A percentile compares a stretch with the other conserved stretches of the same genome.
phyloP scores from a whole-genome alignment of 257 asterid species.

The Ajuga chamaepitys region DNA sequence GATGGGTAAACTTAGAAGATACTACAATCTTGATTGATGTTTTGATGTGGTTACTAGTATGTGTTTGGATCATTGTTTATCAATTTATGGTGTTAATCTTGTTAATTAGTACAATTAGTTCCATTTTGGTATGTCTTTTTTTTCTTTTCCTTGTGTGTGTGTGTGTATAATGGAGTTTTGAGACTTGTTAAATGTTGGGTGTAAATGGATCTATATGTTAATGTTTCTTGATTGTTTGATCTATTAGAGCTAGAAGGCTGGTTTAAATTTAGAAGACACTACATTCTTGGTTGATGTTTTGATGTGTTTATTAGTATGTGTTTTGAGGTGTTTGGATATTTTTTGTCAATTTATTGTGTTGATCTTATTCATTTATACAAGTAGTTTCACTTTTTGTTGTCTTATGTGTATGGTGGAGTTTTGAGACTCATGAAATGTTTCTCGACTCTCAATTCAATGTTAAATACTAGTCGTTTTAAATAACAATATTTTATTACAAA shows the following conservation, averaged over 20 bases:
- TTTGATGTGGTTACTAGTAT: constrained; percentile 25
- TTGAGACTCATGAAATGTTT: neutral
- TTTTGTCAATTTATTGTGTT: constrained; percentile 15
- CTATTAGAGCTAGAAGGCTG: too few species aligned
- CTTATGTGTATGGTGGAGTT: constrained; percentile 2
- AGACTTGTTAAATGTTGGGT: constrained; percentile 2
- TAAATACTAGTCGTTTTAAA: too few species aligned
- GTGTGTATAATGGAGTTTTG: constrained; percentile 6
- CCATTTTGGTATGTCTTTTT: neutral
- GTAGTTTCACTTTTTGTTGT: constrained; percentile 7
- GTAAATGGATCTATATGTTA: constrained; percentile 2
- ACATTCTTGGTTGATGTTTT: constrained; percentile 19
- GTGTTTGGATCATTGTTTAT: constrained; percentile 16
- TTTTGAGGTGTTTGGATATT: constrained; percentile 20
- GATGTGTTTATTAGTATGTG: constrained; percentile 26
- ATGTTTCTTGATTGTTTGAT: neutral
- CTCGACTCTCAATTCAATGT: too few species aligned
- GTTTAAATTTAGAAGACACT: constrained; percentile 23
- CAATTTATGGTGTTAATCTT: constrained; percentile 16
- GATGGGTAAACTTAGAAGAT: constrained; percentile 24
- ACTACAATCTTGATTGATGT: constrained; percentile 20
- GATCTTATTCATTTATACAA: constrained; percentile 12
- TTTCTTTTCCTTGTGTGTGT: neutral
- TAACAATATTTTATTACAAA: too few species aligned
- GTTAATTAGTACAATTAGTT: constrained; percentile 12